A percentile compares a stretch with the other conserved stretches of the same genome.
These are phyloP conservation scores for Nicotiana sylvestris DNA, from an alignment of 257 asterid species.

Conservation along the genomic window DNA sequence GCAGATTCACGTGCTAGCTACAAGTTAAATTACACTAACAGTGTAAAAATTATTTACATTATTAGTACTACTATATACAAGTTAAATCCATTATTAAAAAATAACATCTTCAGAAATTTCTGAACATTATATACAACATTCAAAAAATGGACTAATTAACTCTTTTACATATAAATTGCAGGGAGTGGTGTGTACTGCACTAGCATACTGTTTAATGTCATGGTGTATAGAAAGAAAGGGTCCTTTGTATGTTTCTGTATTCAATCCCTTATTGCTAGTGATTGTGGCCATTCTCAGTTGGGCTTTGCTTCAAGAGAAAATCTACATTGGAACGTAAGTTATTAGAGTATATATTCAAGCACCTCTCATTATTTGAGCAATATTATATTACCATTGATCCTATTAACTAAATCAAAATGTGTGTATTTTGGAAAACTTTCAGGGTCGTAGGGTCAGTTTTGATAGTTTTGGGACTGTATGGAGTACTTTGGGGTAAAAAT, in stretches of 20 bases:
- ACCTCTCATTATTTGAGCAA: too few species aligned
- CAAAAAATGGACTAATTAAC: not conserved
- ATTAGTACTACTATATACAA: not conserved
- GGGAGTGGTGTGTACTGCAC: constrained; percentile 78
- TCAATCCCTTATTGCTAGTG: constrained; percentile 78
- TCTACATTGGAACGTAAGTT: constrained; percentile 65
- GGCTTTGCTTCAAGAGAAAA: constrained; percentile 70
- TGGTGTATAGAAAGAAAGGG: constrained; percentile 81
- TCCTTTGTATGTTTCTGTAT: constrained; percentile 76
- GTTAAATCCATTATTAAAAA: not conserved
- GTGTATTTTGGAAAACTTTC: not conserved
- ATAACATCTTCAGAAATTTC: not conserved
- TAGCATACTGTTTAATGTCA: constrained; percentile 66
- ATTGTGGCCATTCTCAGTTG: constrained; percentile 84
- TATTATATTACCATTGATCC: not conserved
- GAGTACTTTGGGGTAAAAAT: constrained; percentile 82
- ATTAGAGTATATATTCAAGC: not conserved
- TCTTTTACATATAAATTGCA: constrained; percentile 7
- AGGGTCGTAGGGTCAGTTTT: constrained; percentile 61
- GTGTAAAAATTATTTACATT: not conserved
- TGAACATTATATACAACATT: too few species aligned
- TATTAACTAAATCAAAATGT: not conserved
- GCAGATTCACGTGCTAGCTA: not conserved
- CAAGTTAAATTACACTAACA: not conserved
- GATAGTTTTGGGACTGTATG: constrained; percentile 67